Base-by-base conservation (phyloP, 2,329 filamentous ascomycete species). In the Neofusicoccum sp. region DNA sequence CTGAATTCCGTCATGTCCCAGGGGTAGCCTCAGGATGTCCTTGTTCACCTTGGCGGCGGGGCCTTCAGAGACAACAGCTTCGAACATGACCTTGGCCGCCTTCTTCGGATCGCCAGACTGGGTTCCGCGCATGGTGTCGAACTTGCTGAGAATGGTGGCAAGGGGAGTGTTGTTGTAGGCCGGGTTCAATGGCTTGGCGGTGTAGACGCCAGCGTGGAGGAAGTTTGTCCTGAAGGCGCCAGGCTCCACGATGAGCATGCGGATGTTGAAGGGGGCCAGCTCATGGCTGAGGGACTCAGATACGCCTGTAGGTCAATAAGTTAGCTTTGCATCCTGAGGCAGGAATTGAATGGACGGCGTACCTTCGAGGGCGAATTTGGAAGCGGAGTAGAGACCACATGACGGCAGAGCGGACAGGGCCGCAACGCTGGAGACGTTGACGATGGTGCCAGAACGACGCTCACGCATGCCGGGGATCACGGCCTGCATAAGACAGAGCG, bases 81-180 rank as follows among this genome's bases (percentile, higher is more conserved):
- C 85, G 4, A 87, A 78, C 33, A 86, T 76, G 1, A 84, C 78
- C 64, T 74, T 77, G 6, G 76, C 74, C 0, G 82, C 86, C 75
- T 87, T 87, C 29, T 71, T 73, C 3, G 84, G 79, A 68, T 88
- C 84, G 0, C 85, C 86, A 0, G 76, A 79, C 74, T 88, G 85
- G 7, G 9, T 36, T 22, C 49, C 49, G 12, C 14, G 22, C 22
- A 22, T 22, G 22, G 9, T 9, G 37, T 41, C 37, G 37, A 41
- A 41, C 37, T 41, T 41, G 37, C n/a, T n/a, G 9, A 41, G 37
- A 9, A 41, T 41, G 37, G 9, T n/a, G 9, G 37, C 37, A n/a
- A 41, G 9, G 37, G 37, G 37, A n/a, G 9, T n/a, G 37, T n/a
- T n/a, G 37, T 11, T n/a, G 37, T 41, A 41, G 37, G 37, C 37